Base-by-base conservation (phyloP, 2,329 filamentous ascomycete genomes). In the Orbilia blumenaviensis region DNA sequence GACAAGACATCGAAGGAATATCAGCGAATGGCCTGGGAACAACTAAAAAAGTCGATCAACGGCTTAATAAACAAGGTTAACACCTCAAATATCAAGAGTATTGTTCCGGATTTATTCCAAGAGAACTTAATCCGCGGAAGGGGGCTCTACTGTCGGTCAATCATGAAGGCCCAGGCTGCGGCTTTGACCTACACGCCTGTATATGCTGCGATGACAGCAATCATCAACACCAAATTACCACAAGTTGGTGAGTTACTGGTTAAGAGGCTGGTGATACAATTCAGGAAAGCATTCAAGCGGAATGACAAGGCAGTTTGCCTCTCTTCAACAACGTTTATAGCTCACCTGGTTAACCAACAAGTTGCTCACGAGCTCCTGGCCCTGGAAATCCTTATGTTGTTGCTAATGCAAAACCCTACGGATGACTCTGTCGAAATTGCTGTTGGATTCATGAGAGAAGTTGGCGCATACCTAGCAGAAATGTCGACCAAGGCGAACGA, bases 41-140 rank as follows among this genome's bases (percentile, higher is more conserved):
- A 94, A 10, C 85, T 99, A 81, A 99, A 99, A 86, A 99, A 99
- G 86, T 95, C 92, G 56, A 97, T 99, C 84, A 98, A 99, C 82
- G 95, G 95, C 80, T 85, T 99, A 79, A 97, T 99, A 87, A 99
- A 99, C 87, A 99, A 99, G 86, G 92, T 97, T 86, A 98, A 98
- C 84, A 92, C 94, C 67, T 92, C 92, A 34, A 99, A 99, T 83
- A 98, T 99, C 87, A 98, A 99, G 84, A 88, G 92, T 81, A 97
- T 99, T 78, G 93, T 98, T 23, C 94, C 94, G 1, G 95, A 99
- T 84, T 86, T 99, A 50, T 99, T 99, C 83, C 89, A 89, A 58
- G 95, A 99, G 86, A 99, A 99, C 82, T 84, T 99, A 80, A 87
- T 99, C 42, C 90, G 95, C 71, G 95, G 95, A 5, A 88, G 95